Evolutionary conservation across 306 rosid species (phyloP).

Genomic region (Psophocarpus tetragonolobus): DNA sequence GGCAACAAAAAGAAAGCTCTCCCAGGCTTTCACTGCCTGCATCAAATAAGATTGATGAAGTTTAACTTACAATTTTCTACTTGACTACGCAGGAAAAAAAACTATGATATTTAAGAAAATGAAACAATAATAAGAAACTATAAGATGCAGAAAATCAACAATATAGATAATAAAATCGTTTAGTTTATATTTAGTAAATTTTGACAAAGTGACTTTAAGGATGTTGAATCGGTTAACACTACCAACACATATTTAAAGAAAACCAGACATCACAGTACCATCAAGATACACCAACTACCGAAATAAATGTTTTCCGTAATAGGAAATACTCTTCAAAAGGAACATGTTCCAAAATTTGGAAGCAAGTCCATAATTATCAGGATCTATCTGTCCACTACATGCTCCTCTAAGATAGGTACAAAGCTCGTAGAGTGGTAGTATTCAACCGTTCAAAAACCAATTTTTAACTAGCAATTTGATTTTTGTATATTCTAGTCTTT

Average conservation of each 20-base stretch:
- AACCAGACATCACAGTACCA: background rate
- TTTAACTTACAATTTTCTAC: constrained; percentile 8
- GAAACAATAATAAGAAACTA: background rate
- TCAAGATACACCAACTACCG: constrained; percentile 9
- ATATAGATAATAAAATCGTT: background rate
- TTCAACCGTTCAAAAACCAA: background rate
- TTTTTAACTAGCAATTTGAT: background rate
- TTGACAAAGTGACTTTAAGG: constrained; percentile 12
- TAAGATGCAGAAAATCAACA: constrained; percentile 9
- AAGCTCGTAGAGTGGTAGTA: background rate
- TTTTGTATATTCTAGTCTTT: background rate
- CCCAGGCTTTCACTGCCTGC: constrained; percentile 36
- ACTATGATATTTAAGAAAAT: constrained; percentile 10
- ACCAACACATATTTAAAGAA: constrained; percentile 2
- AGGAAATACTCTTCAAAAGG: constrained; percentile 9
- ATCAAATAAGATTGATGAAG: constrained; percentile 27
- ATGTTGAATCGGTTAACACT: constrained; percentile 16
- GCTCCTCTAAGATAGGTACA: background rate
- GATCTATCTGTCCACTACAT: background rate
- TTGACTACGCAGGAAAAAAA: background rate
- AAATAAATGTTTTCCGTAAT: constrained; percentile 16
- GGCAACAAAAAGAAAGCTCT: constrained; percentile 19
- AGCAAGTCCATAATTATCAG: background rate
- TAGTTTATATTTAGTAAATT: background rate
- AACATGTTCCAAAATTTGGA: constrained; percentile 9